These are phyloP conservation scores for Phaeosphaeria sp. DNA, from an alignment of 2,329 filamentous ascomycete genomes.

Conservation along the genomic window DNA sequence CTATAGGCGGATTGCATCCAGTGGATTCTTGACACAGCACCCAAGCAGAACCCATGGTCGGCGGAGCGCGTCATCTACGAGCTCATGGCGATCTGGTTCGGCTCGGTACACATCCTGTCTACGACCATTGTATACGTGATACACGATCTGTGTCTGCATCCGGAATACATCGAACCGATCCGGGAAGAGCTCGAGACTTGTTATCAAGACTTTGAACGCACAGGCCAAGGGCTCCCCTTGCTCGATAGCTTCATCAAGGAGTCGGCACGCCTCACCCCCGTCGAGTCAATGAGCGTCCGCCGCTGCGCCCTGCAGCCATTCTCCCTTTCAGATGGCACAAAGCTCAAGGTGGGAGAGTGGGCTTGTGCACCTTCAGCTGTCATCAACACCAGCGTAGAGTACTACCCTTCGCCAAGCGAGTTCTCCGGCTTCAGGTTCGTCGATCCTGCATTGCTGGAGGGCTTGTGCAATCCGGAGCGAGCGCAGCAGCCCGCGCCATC, in stretches of 20 bases:
- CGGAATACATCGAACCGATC: conserved; percentile 15
- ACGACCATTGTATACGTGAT: conserved; percentile 11
- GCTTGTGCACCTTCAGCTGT: conserved; percentile 8
- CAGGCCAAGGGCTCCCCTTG: conserved; percentile 11
- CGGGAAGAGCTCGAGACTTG: conserved; percentile 10
- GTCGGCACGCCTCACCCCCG: conserved; percentile 11
- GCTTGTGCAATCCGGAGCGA: not conserved
- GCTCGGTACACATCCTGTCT: conserved; percentile 30
- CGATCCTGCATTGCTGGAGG: not conserved
- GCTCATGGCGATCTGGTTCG: conserved; percentile 43
- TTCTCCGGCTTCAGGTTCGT: conserved; percentile 17
- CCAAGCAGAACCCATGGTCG: conserved; percentile 23
- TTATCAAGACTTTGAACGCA: conserved; percentile 5
- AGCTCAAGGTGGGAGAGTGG: conserved; percentile 15
- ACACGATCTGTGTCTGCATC: conserved; percentile 12
- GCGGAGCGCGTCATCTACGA: conserved; percentile 29
- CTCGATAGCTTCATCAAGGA: conserved; percentile 21
- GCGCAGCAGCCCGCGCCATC: not conserved
- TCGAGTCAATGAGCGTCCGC: conserved; percentile 9
- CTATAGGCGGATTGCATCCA: conserved; percentile 30
- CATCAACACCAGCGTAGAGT: conserved; percentile 1
- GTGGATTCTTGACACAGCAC: conserved; percentile 35
- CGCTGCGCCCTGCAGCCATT: conserved; percentile 14
- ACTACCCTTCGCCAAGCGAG: conserved; percentile 6
- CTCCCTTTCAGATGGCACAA: conserved; percentile 10